Base-by-base conservation (phyloP, 2,329 filamentous ascomycete species). In the Trichoderma koningii region DNA sequence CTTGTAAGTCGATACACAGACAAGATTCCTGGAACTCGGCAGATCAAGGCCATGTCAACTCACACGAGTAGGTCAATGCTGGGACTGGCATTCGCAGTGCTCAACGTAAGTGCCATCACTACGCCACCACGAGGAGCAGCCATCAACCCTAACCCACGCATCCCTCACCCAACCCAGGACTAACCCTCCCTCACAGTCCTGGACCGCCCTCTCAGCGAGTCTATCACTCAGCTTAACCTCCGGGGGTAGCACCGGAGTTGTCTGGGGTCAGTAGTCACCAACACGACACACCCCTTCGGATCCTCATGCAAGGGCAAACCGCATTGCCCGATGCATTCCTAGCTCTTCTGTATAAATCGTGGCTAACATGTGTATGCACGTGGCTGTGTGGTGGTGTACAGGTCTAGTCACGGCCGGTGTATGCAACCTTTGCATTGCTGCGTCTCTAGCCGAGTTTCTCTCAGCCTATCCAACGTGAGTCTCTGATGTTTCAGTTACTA, bases 361-460 rank as follows among this genome's bases (percentile, higher is more conserved):
- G 59, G 38, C 59, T 62, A 62, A 62, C 26, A 1, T 19, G 41
- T 28, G 15, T 51, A 17, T 51, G 34, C 30, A 30, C 30, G 30
- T 19, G 34, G n/a, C 47, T 26, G 57, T 17, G 34, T 26, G 30
- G 48, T 51, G 38, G 45, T 48, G 44, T 47, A 28, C 53, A 72
- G 70, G 74, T 7, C 69, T 76, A 0, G 70, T 75, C 2, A 76
- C 74, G 0, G 73, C 74, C 7, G 74, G 74, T 5, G 66, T 75
- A n/a, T 76, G 74, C 68, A 76, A 76, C 51, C 52, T 76, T 14
- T 75, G 74, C 3, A 75, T 91, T 53, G 87, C 89, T 2, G 82
- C 87, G 1, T 89, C 86, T 17, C 79, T 91, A 10, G 88, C 88
- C 26, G 89, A 91, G 73, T 91, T 89, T 69, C 77, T 90, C 6